Evolutionary conservation across 305 asterid species (phyloP), one percentile per base, ranked within the genome.

Genomic region (Vinca major): DNA sequence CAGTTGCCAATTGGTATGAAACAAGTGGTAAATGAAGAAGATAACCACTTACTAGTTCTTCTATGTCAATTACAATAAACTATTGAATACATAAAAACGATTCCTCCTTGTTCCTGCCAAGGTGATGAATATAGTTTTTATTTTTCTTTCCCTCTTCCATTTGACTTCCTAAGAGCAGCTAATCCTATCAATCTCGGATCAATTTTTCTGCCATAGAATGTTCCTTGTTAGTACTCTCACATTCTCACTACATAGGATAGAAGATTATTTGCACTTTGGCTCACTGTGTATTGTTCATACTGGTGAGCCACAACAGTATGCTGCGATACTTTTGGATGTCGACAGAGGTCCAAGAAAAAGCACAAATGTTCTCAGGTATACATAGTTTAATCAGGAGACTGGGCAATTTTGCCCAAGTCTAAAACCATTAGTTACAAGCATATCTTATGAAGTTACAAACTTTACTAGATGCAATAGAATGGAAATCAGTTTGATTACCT

Each of bases 401-500:
- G 45, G 63, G 63, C 5, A 47, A 39, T 39, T 71, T 19, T 51
- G 36, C 11, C 21, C 21, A 51, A 62, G 7, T 4, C 21, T 40
- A 6, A 26, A 41, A 49, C 7, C 45, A 48, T 4, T 56, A 49
- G 53, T 21, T 49, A 51, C 10, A n/a, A 39, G 39, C 50, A 58
- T 36, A 13, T 13, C 26, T 26, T 9, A 14, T 57, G 13, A 55
- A 56, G 41, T 37, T 39, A 17, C 51, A 37, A 67, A 4, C 37
- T 56, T 47, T 33, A 4, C 19, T 58, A 66, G 26, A 60, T 14
- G 48, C 62, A 66, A 65, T 45, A 72, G 53, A 62, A 51, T 74
- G 53, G 12, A 57, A 39, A 43, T 61, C 65, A 47, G 16, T 55
- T 45, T 50, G 52, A 45, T 43, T 80, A 92, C 98, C 96, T 92